A percentile compares a stretch with the other conserved stretches of the same genome.
These are phyloP conservation scores for Sistotremastrum suecicum DNA, from an alignment of 768 basidiomycete genomes.

Conservation along the genomic window DNA sequence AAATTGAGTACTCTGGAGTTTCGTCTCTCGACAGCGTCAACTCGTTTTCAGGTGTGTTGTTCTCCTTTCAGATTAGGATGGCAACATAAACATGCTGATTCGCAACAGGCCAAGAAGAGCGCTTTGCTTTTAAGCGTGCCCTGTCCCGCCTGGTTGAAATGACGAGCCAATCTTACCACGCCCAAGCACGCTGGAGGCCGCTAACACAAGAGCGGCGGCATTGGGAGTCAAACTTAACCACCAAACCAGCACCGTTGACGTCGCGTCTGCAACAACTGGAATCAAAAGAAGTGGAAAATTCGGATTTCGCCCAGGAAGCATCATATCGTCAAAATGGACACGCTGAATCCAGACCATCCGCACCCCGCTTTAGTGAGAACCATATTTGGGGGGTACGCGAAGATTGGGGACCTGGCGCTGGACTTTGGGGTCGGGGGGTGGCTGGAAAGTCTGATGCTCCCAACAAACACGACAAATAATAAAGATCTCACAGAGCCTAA, in stretches of 20 bases:
- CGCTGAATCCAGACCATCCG: slow-evolving; percentile 13
- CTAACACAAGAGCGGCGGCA: slow-evolving; percentile 17
- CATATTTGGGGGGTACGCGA: slow-evolving; percentile 27
- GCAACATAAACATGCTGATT: not conserved
- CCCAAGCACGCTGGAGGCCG: slow-evolving; percentile 21
- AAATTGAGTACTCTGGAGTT: slow-evolving; percentile 15
- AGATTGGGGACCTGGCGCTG: slow-evolving; percentile 17
- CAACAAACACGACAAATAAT: too few relatives aligned
- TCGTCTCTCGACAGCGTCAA: slow-evolving; percentile 33
- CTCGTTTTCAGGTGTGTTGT: slow-evolving; percentile 31
- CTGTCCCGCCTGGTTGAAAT: slow-evolving; percentile 45
- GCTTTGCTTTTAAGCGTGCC: slow-evolving; percentile 48
- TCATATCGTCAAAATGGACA: slow-evolving; percentile 1
- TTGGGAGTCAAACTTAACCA: slow-evolving; percentile 16
- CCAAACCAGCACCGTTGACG: not conserved
- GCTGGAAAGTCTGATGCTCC: too few relatives aligned
- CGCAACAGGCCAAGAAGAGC: slow-evolving; percentile 38
- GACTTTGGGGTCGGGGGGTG: too few relatives aligned
- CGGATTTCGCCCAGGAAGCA: slow-evolving; percentile 15
- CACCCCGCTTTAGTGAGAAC: slow-evolving; percentile 21
- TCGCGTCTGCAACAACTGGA: not conserved
- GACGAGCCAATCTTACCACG: slow-evolving; percentile 26
- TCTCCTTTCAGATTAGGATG: not conserved
- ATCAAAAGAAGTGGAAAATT: not conserved
- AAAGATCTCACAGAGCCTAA: too few relatives aligned